Evolutionary conservation across 352 stramenopile species (phyloP), one percentile per base, ranked within the genome.

Genomic region (Phytophthora agathidicida): DNA sequence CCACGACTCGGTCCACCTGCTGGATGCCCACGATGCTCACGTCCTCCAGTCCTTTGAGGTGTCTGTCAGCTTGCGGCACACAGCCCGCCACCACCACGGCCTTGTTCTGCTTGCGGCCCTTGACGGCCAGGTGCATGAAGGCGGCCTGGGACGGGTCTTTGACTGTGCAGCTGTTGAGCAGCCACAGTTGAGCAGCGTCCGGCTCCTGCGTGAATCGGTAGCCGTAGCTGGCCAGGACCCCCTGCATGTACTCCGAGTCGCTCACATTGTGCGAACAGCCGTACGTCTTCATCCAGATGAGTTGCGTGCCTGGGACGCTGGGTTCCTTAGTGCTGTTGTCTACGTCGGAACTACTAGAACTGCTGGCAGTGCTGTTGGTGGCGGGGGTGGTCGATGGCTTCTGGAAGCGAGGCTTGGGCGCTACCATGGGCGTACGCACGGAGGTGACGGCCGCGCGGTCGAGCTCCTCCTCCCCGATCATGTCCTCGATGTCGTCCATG

Each of bases 241-340:
- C 93, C 52, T 91, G 76, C 93, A 98, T 98, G 73, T 98, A 98
- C 70, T 98, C 93, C 47, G 81, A 91, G 71, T 98, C 93, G 60
- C 77, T 93, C 47, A 97, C 86, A 46, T 98, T 98, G 77, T 98
- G 93, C 45, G 88, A 89, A 63, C 93, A 98, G 45, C 93, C 93
- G 60, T 95, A 98, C 26, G 90, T 98, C 57, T 93, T 93, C 20
- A 95, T 77, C 85, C 83, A 93, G 49, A 93, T 90, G 55, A 75
- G 68, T 49, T 93, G 80, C 28, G 83, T 90, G 46, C 83, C 83
- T 0, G 83, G 83, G 3, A 93, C 80, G 30, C 31, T 44, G 11
- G 59, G 47, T 30, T 50, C 65, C 3, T 37, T 53, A 10, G 46
- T 26, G n/a, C n/a, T n/a, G n/a, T n/a, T n/a, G 16, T 66, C 57